A percentile compares a stretch with the other conserved stretches of the same genome.
Conservation (phyloP, 163 green algal species). For the Chlamydomonas reinhardtii region DNA sequence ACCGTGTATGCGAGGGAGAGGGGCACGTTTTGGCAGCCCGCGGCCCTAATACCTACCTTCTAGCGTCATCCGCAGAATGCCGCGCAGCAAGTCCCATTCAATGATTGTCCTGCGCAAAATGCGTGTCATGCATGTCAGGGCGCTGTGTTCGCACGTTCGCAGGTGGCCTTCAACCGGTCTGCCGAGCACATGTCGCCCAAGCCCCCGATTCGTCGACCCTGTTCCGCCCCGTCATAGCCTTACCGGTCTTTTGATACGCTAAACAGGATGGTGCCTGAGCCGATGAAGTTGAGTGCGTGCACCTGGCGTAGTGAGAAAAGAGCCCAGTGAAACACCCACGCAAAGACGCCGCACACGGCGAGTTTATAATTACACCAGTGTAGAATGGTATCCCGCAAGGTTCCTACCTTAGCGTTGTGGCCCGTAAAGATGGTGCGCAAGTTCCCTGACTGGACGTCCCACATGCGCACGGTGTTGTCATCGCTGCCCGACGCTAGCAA, state of each 20-base stretch:
- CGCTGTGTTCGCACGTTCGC: too few species aligned
- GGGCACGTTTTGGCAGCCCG: too few species aligned
- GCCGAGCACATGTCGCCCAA: too few species aligned
- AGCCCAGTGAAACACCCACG: background rate
- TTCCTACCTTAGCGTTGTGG: conserved; percentile 34
- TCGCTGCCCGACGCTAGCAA: conserved; percentile 48
- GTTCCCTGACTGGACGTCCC: conserved; percentile 54
- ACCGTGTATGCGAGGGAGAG: too few species aligned
- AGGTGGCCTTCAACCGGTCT: too few species aligned
- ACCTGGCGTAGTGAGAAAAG: background rate
- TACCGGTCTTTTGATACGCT: conserved; percentile 55
- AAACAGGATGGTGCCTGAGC: conserved; percentile 66
- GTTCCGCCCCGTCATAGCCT: too few species aligned
- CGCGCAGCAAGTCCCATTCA: conserved; percentile 63
- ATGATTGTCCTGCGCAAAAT: conserved; percentile 44
- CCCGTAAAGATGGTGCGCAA: conserved; percentile 54
- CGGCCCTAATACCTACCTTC: conserved; percentile 50
- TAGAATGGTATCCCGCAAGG: too few species aligned
- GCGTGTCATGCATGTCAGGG: too few species aligned
- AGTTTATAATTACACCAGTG: too few species aligned
- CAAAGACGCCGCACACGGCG: too few species aligned
- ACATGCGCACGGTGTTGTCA: conserved; percentile 64
- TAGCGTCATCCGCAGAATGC: conserved; percentile 56
- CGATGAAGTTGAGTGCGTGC: conserved; percentile 58
- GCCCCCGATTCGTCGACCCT: too few species aligned